phyloP scores from a whole-genome alignment of 805 yeast genomes.

The Yamadazyma scolyti region DNA sequence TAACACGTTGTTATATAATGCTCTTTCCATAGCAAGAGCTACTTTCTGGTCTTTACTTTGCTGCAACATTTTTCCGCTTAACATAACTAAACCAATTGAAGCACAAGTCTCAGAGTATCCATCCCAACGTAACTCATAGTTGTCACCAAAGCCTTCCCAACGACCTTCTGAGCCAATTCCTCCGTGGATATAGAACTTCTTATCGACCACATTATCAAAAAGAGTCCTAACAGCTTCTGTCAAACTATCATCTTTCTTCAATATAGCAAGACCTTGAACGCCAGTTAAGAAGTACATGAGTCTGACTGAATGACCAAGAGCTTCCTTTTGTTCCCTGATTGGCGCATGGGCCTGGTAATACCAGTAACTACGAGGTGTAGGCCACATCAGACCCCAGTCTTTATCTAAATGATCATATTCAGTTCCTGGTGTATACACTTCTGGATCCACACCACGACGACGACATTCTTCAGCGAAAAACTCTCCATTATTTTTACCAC shows the following conservation, averaged over 20 bases:
- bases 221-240: conserved; percentile 10
- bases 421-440: conserved; percentile 4
- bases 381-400: conserved; percentile 5
- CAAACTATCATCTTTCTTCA: conserved; percentile 12
- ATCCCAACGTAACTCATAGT: conserved; percentile 17
- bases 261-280: conserved; percentile 15
- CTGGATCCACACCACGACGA: conserved; percentile 13
- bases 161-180: conserved; percentile 18
- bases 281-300: conserved; percentile 17
- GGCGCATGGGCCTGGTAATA: conserved; percentile 17
- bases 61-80: conserved; percentile 14
- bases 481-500: conserved; percentile 18
- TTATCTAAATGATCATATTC: conserved; percentile 6
- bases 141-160: conserved; percentile 23
- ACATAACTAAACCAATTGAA: conserved; percentile 16
- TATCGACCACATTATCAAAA: conserved; percentile 18
- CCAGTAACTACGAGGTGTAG: conserved; percentile 16
- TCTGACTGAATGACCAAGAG: conserved; percentile 19
- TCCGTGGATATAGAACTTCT: conserved; percentile 18
- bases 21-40: conserved; percentile 17
- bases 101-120: conserved; percentile 25
- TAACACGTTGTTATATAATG: conserved; percentile 17
- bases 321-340: conserved; percentile 14
- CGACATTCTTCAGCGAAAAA: conserved; percentile 15
- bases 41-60: conserved; percentile 11